These are phyloP conservation scores for Paramecium biaurelia DNA, from an alignment of 73 alveolate genomes.

Conservation along the genomic window DNA sequence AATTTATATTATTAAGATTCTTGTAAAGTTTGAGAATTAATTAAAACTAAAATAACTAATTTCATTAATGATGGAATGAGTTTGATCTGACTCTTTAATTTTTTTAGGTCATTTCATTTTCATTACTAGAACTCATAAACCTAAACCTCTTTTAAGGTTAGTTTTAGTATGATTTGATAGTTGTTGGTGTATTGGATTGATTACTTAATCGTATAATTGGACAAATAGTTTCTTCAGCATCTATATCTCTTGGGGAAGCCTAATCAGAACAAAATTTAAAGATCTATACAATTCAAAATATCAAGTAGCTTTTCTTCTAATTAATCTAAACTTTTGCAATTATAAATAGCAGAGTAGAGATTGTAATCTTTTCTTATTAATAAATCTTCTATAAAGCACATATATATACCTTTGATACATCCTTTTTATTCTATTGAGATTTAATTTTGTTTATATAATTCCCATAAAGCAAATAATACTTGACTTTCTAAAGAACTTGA, in stretches of 20 bases:
- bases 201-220: conserved; percentile 4
- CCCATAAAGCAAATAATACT: neutral
- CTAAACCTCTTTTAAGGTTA: neutral
- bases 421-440: neutral
- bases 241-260: neutral
- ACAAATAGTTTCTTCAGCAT: neutral
- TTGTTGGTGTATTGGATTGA: neutral
- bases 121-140: conserved; percentile 12
- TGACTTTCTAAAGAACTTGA: neutral
- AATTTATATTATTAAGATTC: neutral
- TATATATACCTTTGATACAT: neutral
- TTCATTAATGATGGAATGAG: conserved; percentile 9
- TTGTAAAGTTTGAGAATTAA: neutral
- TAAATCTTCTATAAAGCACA: neutral
- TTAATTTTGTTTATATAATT: neutral
- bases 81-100: neutral
- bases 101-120: neutral
- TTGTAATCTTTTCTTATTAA: neutral
- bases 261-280: conserved; percentile 12
- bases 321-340: neutral
- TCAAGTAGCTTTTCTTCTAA: neutral
- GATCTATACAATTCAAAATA: neutral
- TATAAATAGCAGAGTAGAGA: neutral
- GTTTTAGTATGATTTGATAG: neutral
- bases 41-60: neutral